phyloP scores from a whole-genome alignment of 495 filamentous ascomycete genomes.

The Aspergillus coremiiformis region DNA sequence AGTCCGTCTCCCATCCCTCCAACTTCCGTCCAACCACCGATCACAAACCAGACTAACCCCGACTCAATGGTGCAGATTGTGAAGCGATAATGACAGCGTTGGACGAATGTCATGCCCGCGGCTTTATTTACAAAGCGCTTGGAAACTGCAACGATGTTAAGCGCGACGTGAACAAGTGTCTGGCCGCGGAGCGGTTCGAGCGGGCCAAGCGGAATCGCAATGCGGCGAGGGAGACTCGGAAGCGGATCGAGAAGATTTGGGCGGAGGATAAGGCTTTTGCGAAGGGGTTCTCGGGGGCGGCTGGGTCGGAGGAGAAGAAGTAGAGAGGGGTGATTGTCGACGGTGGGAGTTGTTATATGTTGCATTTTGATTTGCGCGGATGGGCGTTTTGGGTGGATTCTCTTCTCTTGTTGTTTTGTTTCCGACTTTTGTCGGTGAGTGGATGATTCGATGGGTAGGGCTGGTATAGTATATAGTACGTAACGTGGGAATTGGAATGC shows the following conservation, averaged over 20 bases:
- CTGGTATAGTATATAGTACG: no score
- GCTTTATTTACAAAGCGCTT: conserved; percentile 79
- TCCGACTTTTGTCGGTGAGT: no score
- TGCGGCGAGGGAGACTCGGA: conserved; percentile 57
- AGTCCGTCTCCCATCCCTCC: conserved; percentile 45
- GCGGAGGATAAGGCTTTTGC: conserved; percentile 47
- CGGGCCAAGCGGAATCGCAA: conserved; percentile 71
- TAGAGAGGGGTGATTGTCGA: background rate
- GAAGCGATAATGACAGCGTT: conserved; percentile 87
- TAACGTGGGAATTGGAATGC: background rate
- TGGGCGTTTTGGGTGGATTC: conserved; percentile 5
- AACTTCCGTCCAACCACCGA: background rate
- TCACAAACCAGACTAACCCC: conserved; percentile 3
- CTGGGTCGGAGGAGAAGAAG: conserved; percentile 10
- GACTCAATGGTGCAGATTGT: conserved; percentile 53
- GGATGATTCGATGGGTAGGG: background rate
- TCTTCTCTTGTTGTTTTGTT: background rate
- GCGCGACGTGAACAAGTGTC: conserved; percentile 69
- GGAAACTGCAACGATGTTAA: conserved; percentile 90
- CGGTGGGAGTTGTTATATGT: background rate
- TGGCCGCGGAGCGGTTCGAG: conserved; percentile 69
- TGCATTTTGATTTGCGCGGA: background rate
- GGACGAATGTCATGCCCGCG: conserved; percentile 89
- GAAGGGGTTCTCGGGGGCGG: conserved; percentile 4
- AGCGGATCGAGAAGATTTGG: conserved; percentile 66